A percentile compares a stretch with the other conserved stretches of the same genome.
Evolutionary conservation across 257 asterid genomes (phyloP).

Genomic region (Henckelia pumila): DNA sequence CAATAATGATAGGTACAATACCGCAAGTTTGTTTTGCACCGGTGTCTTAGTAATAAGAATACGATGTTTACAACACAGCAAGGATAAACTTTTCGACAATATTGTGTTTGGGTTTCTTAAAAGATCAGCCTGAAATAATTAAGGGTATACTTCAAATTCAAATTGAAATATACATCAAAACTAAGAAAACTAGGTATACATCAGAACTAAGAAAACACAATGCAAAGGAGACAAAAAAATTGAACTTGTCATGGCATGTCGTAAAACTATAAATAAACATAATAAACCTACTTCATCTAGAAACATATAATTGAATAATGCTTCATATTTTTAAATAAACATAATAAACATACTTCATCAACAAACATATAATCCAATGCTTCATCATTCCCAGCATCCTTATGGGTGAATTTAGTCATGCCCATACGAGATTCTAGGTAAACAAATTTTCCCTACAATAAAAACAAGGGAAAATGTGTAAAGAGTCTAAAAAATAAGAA

Average conservation of each 20-base stretch:
- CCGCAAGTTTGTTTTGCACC: conserved; percentile 92
- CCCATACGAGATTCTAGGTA: conserved; percentile 85
- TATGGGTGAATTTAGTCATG: conserved; percentile 53
- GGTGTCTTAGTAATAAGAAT: conserved; percentile 93
- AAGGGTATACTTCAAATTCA: no score
- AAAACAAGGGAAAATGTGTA: conserved; percentile 20
- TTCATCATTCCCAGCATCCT: conserved; percentile 55
- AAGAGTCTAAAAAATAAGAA: conserved; percentile 17
- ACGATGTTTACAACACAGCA: conserved; percentile 74
- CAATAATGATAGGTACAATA: conserved; percentile 24
- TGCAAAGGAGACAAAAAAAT: conserved; percentile 7
- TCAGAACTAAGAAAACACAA: conserved; percentile 3
- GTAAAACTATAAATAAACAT: conserved; percentile 7
- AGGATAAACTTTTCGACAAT: conserved; percentile 89
- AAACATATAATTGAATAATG: conserved; percentile 81
- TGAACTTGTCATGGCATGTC: conserved; percentile 3
- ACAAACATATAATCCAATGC: conserved; percentile 74
- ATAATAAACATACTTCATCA: conserved; percentile 65
- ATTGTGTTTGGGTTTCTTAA: conserved; percentile 93
- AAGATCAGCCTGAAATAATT: conserved; percentile 70
- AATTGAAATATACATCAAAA: neutral
- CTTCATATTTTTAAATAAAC: conserved; percentile 42
- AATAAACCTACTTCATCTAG: conserved; percentile 78
- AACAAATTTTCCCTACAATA: conserved; percentile 68
- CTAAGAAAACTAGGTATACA: conserved; percentile 10